Evolutionary conservation across 1,139 yeast genomes (phyloP).

Genomic region (Yarrowia galli): DNA sequence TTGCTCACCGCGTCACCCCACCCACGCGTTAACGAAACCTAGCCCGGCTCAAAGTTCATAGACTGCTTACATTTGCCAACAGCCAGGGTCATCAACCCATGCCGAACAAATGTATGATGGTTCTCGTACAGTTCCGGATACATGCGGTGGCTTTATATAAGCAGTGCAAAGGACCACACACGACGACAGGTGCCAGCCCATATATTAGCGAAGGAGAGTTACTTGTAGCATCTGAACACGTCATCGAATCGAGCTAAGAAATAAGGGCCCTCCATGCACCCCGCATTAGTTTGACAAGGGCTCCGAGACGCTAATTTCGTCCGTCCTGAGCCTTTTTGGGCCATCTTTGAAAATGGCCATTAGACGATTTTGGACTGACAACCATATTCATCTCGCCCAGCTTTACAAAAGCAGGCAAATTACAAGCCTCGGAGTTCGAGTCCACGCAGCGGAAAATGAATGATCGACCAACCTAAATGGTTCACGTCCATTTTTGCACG

Average conservation of each 20-base stretch:
- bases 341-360: no score
- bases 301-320: neutral
- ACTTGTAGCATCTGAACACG: slow-evolving; percentile 7
- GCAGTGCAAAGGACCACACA: neutral
- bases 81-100: slow-evolving; percentile 18
- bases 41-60: neutral
- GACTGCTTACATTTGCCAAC: neutral
- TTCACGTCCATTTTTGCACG: no score
- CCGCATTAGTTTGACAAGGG: slow-evolving; percentile 29
- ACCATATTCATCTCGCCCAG: no score
- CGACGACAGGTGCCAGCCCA: neutral
- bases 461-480: no score
- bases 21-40: slow-evolving; percentile 37
- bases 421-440: no score
- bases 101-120: neutral
- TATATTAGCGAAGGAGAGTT: no score
- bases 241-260: neutral
- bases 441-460: no score
- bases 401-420: no score
- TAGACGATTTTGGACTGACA: no score
- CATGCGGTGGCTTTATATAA: no score
- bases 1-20: slow-evolving; percentile 10
- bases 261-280: slow-evolving; percentile 3
- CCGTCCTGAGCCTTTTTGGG: neutral
- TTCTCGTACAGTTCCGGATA: no score